A percentile compares a stretch with the other conserved stretches of the same genome.
Conservation (phyloP, 768 basidiomycete species). For the Lactarius vividus region DNA sequence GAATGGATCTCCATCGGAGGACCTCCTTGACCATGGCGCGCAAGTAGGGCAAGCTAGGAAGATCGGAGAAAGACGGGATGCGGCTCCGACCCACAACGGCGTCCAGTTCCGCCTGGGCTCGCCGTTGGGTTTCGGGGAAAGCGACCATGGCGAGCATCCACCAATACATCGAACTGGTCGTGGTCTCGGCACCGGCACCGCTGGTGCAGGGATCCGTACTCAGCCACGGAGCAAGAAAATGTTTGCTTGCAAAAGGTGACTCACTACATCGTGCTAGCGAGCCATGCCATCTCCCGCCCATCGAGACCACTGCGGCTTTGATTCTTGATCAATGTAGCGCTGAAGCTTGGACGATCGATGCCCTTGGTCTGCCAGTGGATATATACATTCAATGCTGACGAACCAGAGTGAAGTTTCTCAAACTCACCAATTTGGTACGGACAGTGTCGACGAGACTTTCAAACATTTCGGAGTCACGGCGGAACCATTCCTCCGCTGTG, state of each 20-base stretch:
- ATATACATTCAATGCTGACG: background rate
- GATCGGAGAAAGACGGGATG: constrained; percentile 28
- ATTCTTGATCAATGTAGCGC: constrained; percentile 21
- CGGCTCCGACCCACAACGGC: constrained; percentile 27
- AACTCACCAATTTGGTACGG: constrained; percentile 19
- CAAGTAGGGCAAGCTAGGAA: constrained; percentile 28
- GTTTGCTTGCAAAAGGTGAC: constrained; percentile 2
- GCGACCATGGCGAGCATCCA: constrained; percentile 30
- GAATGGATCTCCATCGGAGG: constrained; percentile 25
- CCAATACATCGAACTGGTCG: constrained; percentile 23
- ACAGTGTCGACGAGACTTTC: constrained; percentile 20
- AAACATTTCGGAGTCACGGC: constrained; percentile 24
- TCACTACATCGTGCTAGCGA: constrained; percentile 31
- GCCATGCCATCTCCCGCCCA: constrained; percentile 27
- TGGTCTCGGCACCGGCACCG: constrained; percentile 27
- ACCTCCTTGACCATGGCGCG: constrained; percentile 29
- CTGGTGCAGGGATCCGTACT: background rate
- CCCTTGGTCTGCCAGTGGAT: constrained; percentile 14
- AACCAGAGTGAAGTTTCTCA: background rate
- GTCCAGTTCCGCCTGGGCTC: constrained; percentile 30
- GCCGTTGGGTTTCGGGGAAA: constrained; percentile 26
- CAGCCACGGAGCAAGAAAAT: background rate
- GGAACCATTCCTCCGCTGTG: constrained; percentile 25
- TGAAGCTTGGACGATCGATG: constrained; percentile 22
- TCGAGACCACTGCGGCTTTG: constrained; percentile 22